Conservation (phyloP, 305 asterid genomes). For the Fraxinus sp. region DNA sequence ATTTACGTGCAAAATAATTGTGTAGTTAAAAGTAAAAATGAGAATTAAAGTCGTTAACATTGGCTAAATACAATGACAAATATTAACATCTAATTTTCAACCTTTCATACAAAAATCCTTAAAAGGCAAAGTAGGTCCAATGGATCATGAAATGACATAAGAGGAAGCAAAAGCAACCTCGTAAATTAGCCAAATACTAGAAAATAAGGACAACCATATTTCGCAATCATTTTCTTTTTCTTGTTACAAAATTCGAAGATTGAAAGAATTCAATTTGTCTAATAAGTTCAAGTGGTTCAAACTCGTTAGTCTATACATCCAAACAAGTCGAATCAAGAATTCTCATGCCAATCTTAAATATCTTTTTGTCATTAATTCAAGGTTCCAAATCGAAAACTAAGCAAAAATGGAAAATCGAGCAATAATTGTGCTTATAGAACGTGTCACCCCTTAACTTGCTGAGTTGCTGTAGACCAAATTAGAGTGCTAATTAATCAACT, state of each 20-base stretch:
- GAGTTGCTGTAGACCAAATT: neutral
- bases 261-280: neutral
- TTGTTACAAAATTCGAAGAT: neutral
- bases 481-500: neutral
- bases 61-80: neutral
- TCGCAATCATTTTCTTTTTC: neutral
- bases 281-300: neutral
- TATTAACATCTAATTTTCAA: neutral
- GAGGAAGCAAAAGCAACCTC: neutral
- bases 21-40: too few species aligned
- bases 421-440: neutral
- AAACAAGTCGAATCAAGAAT: neutral
- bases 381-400: neutral
- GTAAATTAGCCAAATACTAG: neutral
- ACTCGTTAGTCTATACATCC: neutral
- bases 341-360: neutral
- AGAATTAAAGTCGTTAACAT: neutral
- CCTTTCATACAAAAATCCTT: neutral
- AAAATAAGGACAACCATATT: neutral
- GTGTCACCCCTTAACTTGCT: neutral
- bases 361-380: neutral
- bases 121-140: neutral
- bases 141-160: neutral
- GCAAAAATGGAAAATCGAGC: neutral
- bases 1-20: neutral